Conservation (phyloP, 495 filamentous ascomycete species). For the Tuber calosporum region DNA sequence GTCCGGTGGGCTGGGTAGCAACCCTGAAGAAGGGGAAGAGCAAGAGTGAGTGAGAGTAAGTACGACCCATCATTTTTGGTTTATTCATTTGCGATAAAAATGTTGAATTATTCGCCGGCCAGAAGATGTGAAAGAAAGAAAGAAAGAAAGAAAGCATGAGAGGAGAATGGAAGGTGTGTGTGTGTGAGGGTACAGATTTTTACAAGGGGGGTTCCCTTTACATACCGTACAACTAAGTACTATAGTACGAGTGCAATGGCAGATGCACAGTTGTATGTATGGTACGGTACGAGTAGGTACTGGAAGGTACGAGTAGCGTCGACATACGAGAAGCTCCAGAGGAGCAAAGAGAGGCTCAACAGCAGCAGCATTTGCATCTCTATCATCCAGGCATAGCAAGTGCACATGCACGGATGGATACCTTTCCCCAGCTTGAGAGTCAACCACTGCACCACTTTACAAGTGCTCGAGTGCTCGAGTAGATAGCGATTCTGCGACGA, state of each 20-base stretch:
- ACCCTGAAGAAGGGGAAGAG: background rate
- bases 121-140: constrained; percentile 1
- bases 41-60: background rate
- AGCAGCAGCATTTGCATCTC: background rate
- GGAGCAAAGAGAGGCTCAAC: background rate
- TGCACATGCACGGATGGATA: background rate
- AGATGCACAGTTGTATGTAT: background rate
- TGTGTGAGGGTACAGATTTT: background rate
- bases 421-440: background rate
- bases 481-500: background rate
- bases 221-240: too few species aligned
- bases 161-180: constrained; percentile 1
- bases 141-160: too few species aligned
- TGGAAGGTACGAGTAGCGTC: too few species aligned
- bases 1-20: background rate
- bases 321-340: too few species aligned
- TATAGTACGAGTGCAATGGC: too few species aligned
- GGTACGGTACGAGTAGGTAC: too few species aligned
- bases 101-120: background rate
- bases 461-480: too few species aligned
- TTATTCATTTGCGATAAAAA: background rate
- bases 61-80: constrained; percentile 2
- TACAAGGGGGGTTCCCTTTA: constrained; percentile 2
- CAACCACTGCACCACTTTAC: background rate
- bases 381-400: background rate